Evolutionary conservation across 352 stramenopile genomes (phyloP), one percentile per base, ranked within the genome.

Genomic region (Phytophthora fragariae): DNA sequence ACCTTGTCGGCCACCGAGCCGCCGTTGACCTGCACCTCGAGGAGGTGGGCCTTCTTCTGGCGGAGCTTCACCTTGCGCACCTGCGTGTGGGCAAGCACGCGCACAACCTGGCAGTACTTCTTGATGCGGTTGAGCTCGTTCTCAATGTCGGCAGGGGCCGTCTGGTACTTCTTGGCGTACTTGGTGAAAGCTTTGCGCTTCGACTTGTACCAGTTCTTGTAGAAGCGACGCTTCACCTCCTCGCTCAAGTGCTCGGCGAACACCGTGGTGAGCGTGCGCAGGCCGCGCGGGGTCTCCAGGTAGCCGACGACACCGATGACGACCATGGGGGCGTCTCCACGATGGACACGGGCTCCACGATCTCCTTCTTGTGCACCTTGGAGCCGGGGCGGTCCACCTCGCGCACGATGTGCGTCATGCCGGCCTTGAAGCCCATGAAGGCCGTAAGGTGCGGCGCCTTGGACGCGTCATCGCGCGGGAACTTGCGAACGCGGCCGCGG

Each of bases 161-260:
- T 98, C 67, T 97, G 89, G 93, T 99, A 99, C 90, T 99, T 99
- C 91, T 99, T 99, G 68, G 98, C 97, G 88, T 99, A 99, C 91
- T 99, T 99, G 87, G 98, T 99, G 93, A 99, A 99, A 64, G 98
- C 98, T 98, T 99, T 99, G 69, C 98, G 98, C 98, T 99, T 99
- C 80, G 88, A 97, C 78, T 97, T 97, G 91, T 99, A 99, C 98
- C 98, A 99, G 96, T 99, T 99, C 97, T 99, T 99, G 98, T 99
- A 99, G 86, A 99, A 99, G 80, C 98, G 96, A 91, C 98, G 97
- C 95, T 99, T 99, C 73, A 99, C 76, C 81, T 99, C 98, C 76
- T 99, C 98, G 82, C 84, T 98, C 80, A 99, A 92, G 89, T 99
- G 98, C 92, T 99, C 94, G 17, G 98, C 98, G 85, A 99, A 99